Percentiles rank a stretch among this genome's conserved stretches.
These are phyloP conservation scores for Cystoderma amianthinum DNA, from an alignment of 768 basidiomycete genomes.

Conservation along the genomic window DNA sequence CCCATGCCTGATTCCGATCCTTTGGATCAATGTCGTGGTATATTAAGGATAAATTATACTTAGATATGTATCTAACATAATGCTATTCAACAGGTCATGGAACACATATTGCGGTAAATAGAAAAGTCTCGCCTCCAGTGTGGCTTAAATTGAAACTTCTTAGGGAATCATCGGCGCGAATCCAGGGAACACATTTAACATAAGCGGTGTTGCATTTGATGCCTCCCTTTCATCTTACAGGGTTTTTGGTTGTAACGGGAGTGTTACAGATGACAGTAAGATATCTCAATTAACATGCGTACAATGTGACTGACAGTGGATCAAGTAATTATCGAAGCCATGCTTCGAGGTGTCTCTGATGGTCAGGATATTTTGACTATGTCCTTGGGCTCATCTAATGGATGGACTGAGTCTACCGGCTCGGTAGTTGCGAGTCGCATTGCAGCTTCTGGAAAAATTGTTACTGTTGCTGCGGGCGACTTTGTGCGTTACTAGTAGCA, in stretches of 20 bases:
- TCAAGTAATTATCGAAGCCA: constrained; percentile 37
- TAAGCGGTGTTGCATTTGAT: constrained; percentile 63
- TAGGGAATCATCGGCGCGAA: constrained; percentile 59
- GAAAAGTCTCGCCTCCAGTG: constrained; percentile 9
- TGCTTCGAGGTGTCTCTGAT: constrained; percentile 43
- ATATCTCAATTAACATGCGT: no score
- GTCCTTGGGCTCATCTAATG: constrained; percentile 55
- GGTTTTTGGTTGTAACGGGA: constrained; percentile 54
- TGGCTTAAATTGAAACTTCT: constrained; percentile 2
- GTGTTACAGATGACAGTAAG: constrained; percentile 45
- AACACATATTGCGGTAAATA: constrained; percentile 45
- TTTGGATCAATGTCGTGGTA: constrained; percentile 41
- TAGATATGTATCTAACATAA: background rate
- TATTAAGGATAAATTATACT: constrained; percentile 2
- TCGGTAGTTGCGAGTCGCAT: constrained; percentile 56
- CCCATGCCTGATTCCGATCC: constrained; percentile 47
- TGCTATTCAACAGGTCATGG: constrained; percentile 28
- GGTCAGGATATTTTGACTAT: constrained; percentile 59
- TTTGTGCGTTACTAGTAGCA: constrained; percentile 18
- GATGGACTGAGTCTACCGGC: constrained; percentile 54
- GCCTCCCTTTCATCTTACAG: constrained; percentile 49
- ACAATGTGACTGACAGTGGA: background rate
- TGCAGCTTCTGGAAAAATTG: constrained; percentile 46
- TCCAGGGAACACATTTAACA: constrained; percentile 53
- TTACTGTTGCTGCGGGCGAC: constrained; percentile 61